Evolutionary conservation across 2,329 filamentous ascomycete genomes (phyloP).

Genomic region (Ascochyta rabiei): DNA sequence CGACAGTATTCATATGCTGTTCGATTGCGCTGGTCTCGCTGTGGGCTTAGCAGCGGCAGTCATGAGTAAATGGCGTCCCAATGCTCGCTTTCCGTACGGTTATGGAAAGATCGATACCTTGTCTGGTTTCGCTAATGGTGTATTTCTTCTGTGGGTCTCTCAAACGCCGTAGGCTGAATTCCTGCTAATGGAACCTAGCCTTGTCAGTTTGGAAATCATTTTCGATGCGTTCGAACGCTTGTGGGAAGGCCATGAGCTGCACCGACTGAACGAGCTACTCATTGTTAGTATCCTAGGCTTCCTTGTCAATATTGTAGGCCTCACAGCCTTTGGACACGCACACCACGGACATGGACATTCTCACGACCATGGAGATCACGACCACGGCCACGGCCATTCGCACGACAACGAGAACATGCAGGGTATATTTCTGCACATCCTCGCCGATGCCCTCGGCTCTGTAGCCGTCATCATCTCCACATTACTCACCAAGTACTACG

Average conservation of each 20-base stretch:
- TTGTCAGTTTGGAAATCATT: slow-evolving; percentile 94
- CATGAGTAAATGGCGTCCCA: slow-evolving; percentile 95
- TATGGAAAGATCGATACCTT: slow-evolving; percentile 97
- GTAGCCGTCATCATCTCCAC: slow-evolving; percentile 94
- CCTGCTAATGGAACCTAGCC: slow-evolving; percentile 54
- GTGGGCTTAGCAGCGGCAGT: slow-evolving; percentile 92
- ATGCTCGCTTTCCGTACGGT: slow-evolving; percentile 86
- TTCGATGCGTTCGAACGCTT: slow-evolving; percentile 92
- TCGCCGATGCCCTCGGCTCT: slow-evolving; percentile 93
- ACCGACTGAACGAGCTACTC: slow-evolving; percentile 83
- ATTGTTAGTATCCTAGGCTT: slow-evolving; percentile 87
- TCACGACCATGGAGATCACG: slow-evolving; percentile 50
- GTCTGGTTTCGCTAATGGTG: slow-evolving; percentile 94
- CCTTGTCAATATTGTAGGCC: slow-evolving; percentile 88
- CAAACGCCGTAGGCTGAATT: neutral
- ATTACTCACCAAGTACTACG: slow-evolving; percentile 80
- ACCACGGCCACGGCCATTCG: slow-evolving; percentile 52
- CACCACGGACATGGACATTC: slow-evolving; percentile 61
- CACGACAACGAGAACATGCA: slow-evolving; percentile 98
- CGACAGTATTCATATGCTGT: slow-evolving; percentile 99
- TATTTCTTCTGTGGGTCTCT: slow-evolving; percentile 80
- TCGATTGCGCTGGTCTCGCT: slow-evolving; percentile 90
- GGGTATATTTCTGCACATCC: slow-evolving; percentile 93
- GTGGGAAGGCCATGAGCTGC: slow-evolving; percentile 80
- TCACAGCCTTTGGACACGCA: slow-evolving; percentile 76